Percentiles rank a stretch among this genome's conserved stretches.
Evolutionary conservation across 129 eudicot genomes (phyloP).

Genomic region (Smallanthus sonchifolius): DNA sequence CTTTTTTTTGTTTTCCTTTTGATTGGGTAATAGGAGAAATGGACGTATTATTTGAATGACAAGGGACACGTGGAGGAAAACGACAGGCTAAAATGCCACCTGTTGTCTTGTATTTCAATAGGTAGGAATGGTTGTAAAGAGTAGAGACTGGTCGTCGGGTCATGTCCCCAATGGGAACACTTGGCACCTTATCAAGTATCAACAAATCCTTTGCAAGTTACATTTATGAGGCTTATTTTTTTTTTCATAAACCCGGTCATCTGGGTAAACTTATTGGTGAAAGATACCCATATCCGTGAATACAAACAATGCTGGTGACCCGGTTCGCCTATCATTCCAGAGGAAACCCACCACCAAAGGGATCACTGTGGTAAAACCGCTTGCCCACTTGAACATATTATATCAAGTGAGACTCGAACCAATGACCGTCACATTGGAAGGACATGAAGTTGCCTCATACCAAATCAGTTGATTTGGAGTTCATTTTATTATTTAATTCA

Average conservation of each 20-base stretch:
- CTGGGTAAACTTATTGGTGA: too few relatives aligned
- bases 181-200: neutral
- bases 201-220: neutral
- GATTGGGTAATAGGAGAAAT: constrained; percentile 3
- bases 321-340: too few relatives aligned
- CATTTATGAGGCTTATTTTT: too few relatives aligned
- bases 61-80: constrained; percentile 17
- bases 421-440: too few relatives aligned
- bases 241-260: too few relatives aligned
- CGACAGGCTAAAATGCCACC: constrained; percentile 20
- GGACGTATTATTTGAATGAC: neutral
- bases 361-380: too few relatives aligned
- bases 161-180: neutral
- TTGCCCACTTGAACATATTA: too few relatives aligned
- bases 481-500: neutral
- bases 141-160: neutral
- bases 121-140: constrained; percentile 1
- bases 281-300: too few relatives aligned
- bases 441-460: too few relatives aligned
- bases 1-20: neutral
- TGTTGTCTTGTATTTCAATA: constrained; percentile 1
- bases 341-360: too few relatives aligned
- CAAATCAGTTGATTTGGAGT: neutral
- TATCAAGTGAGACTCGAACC: too few relatives aligned
- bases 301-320: too few relatives aligned